Percentiles rank a stretch among this genome's conserved stretches.
phyloP scores from a whole-genome alignment of 2,329 filamentous ascomycete genomes.

The Xylariaceae sp. region DNA sequence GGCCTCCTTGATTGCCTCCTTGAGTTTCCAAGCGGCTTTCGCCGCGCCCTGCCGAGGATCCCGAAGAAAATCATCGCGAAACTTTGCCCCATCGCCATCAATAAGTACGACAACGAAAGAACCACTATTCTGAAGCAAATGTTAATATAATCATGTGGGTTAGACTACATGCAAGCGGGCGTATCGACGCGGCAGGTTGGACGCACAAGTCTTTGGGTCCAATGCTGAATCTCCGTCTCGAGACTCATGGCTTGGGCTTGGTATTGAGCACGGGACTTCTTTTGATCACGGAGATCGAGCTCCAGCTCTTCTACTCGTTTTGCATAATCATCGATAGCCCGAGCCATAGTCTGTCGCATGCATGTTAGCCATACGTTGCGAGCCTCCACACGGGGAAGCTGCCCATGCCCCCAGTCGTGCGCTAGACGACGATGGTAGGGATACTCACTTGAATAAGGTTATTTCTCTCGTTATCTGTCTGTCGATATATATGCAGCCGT shows the following conservation, averaged over 20 bases:
- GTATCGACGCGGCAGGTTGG: neutral
- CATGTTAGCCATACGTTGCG: slow-evolving; percentile 13
- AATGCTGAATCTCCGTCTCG: slow-evolving; percentile 20
- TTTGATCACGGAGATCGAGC: slow-evolving; percentile 29
- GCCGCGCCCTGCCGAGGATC: slow-evolving; percentile 27
- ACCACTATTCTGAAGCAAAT: slow-evolving; percentile 25
- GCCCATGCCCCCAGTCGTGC: neutral
- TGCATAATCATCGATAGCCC: slow-evolving; percentile 23
- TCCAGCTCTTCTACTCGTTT: slow-evolving; percentile 27
- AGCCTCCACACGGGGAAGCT: neutral
- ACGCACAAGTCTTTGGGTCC: slow-evolving; percentile 27
- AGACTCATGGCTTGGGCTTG: slow-evolving; percentile 22
- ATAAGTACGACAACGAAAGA: slow-evolving; percentile 32
- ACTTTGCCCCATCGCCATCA: slow-evolving; percentile 34
- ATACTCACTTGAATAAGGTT: slow-evolving; percentile 27
- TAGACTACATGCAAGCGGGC: neutral
- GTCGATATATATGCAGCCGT: slow-evolving; percentile 27
- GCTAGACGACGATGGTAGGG: neutral
- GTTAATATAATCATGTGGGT: slow-evolving; percentile 10
- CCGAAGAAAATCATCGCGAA: slow-evolving; percentile 31
- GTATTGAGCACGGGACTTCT: slow-evolving; percentile 25
- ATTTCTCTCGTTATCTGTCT: slow-evolving; percentile 27
- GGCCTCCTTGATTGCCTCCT: slow-evolving; percentile 29
- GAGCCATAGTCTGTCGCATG: slow-evolving; percentile 24
- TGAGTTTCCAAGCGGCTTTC: slow-evolving; percentile 30